Conservation (phyloP, 2,329 filamentous ascomycete species). For the Penicillium olsonii region DNA sequence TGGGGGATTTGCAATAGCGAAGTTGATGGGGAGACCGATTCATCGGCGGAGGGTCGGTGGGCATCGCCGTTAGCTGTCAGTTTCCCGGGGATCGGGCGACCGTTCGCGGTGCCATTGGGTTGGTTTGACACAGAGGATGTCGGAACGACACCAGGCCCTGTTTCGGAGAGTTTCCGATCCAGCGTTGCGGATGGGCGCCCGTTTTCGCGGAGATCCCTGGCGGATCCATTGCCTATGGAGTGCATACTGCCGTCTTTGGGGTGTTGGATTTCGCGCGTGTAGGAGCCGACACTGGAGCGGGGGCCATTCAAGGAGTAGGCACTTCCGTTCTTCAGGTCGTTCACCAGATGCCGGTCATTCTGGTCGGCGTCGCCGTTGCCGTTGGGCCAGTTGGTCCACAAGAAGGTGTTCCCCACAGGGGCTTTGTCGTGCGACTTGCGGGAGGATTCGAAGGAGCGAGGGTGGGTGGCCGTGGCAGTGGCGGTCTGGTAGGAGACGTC, state of each 20-base stretch:
- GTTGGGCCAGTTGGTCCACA: constrained; percentile 50
- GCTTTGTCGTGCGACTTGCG: constrained; percentile 48
- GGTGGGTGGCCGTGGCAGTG: constrained; percentile 36
- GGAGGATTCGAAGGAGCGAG: constrained; percentile 42
- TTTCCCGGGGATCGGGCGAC: constrained; percentile 30
- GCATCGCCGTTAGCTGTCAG: constrained; percentile 35
- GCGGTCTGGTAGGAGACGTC: constrained; percentile 37
- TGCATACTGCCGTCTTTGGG: constrained; percentile 53
- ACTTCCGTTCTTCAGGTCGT: constrained; percentile 53
- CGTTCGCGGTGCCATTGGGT: constrained; percentile 28
- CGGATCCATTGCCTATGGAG: constrained; percentile 40
- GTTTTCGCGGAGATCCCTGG: constrained; percentile 35
- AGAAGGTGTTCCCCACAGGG: constrained; percentile 47
- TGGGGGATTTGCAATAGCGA: constrained; percentile 37
- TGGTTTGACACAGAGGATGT: constrained; percentile 26
- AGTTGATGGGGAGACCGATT: constrained; percentile 30
- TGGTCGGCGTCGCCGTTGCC: constrained; percentile 41
- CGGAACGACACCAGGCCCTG: constrained; percentile 29
- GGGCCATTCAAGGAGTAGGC: constrained; percentile 63
- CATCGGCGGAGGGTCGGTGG: constrained; percentile 33
- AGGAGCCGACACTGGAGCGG: constrained; percentile 48
- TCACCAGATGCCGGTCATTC: constrained; percentile 42
- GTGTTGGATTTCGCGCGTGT: constrained; percentile 42
- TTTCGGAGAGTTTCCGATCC: constrained; percentile 34
- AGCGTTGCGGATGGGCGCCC: constrained; percentile 30